Percentiles rank a stretch among this genome's conserved stretches.
Evolutionary conservation across 2,329 filamentous ascomycete species (phyloP).

Genomic region (Daldinia sp.): DNA sequence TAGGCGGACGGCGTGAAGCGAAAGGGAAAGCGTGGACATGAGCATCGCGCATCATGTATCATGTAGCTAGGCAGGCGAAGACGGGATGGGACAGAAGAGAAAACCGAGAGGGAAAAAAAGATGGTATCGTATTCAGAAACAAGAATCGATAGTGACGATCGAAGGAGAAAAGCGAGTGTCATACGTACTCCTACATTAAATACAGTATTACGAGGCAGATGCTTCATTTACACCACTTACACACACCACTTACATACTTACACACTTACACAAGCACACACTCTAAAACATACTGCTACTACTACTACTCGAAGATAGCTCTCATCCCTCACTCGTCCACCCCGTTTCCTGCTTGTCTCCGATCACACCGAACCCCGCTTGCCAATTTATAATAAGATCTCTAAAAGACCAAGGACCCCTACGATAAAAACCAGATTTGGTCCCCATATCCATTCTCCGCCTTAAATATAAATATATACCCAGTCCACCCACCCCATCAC

Average conservation of each 20-base stretch:
- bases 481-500: constrained; percentile 23
- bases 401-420: neutral
- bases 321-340: constrained; percentile 3
- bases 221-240: too few species aligned
- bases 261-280: neutral
- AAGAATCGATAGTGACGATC: constrained; percentile 12
- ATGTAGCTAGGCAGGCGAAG: constrained; percentile 23
- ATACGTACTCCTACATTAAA: constrained; percentile 1
- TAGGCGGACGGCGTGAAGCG: neutral
- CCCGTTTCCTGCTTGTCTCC: constrained; percentile 3
- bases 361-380: constrained; percentile 29
- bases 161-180: constrained; percentile 4
- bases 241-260: constrained; percentile 1
- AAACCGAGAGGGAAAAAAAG: neutral
- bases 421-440: neutral
- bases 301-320: neutral
- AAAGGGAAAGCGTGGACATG: neutral
- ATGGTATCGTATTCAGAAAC: constrained; percentile 8
- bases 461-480: constrained; percentile 26
- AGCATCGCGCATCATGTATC: neutral
- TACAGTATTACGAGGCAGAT: constrained; percentile 9
- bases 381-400: constrained; percentile 16
- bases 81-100: constrained; percentile 22
- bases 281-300: too few species aligned
- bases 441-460: neutral